phyloP scores from a whole-genome alignment of 192 early-diverging fungal genomes.

The Dissophora ornata region DNA sequence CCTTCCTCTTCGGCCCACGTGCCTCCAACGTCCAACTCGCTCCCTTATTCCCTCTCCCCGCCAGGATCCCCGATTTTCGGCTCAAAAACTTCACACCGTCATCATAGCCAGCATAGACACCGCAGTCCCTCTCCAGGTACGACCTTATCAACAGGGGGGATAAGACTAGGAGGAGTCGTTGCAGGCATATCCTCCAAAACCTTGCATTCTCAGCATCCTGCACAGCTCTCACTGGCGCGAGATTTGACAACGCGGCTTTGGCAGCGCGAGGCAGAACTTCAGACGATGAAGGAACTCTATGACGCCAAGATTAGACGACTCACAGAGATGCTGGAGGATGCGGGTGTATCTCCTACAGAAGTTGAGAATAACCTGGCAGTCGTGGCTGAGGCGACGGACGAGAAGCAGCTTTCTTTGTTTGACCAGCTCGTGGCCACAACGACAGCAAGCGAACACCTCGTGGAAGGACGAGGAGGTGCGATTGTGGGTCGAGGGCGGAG shows the following conservation, averaged over 20 bases:
- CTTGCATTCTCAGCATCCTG: conserved; percentile 9
- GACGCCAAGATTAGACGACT: conserved; percentile 45
- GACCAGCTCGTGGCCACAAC: conserved; percentile 11
- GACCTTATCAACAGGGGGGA: background rate
- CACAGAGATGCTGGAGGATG: conserved; percentile 54
- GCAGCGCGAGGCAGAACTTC: conserved; percentile 51
- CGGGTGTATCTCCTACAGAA: conserved; percentile 47
- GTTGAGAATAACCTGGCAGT: conserved; percentile 49
- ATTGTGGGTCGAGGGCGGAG: too few relatives aligned
- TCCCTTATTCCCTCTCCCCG: conserved; percentile 32
- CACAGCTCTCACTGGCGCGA: conserved; percentile 31
- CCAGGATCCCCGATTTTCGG: conserved; percentile 33
- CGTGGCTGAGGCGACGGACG: conserved; percentile 30
- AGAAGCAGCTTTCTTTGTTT: conserved; percentile 26
- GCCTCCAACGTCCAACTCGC: conserved; percentile 33
- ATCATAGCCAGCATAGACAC: background rate
- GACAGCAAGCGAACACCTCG: too few relatives aligned
- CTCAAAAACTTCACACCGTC: conserved; percentile 3
- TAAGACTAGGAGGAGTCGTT: too few relatives aligned
- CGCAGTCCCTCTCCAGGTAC: conserved; percentile 7
- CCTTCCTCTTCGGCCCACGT: conserved; percentile 8
- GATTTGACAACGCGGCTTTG: conserved; percentile 51
- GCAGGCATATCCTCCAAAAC: conserved; percentile 24
- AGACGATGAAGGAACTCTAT: conserved; percentile 52
- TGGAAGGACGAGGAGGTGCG: too few relatives aligned